Evolutionary conservation across 1,139 yeast species (phyloP).

Genomic region (Candida sp.): DNA sequence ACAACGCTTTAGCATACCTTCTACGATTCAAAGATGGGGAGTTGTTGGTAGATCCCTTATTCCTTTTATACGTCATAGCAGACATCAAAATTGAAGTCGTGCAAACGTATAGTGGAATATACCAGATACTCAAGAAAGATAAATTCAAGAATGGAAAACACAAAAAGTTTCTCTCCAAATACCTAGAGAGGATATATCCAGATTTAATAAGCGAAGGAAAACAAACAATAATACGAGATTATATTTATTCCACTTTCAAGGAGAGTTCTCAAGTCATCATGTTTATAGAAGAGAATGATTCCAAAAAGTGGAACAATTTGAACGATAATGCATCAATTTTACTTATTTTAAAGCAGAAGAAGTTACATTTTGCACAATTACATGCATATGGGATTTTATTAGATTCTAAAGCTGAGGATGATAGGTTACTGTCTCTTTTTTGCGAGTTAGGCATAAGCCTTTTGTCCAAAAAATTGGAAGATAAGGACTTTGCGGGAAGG

Average conservation of each 20-base stretch:
- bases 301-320: background rate
- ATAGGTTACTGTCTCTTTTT: background rate
- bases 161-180: background rate
- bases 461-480: background rate
- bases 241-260: background rate
- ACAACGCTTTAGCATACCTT: constrained; percentile 8
- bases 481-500: background rate
- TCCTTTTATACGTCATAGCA: constrained; percentile 10
- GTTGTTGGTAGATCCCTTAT: constrained; percentile 13
- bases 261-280: background rate
- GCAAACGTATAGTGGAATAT: constrained; percentile 3
- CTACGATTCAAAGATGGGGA: constrained; percentile 10
- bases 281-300: constrained; percentile 2
- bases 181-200: constrained; percentile 2
- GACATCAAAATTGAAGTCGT: constrained; percentile 1
- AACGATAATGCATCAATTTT: constrained; percentile 4
- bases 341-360: constrained; percentile 3
- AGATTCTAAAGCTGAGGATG: constrained; percentile 1
- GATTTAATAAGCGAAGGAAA: background rate
- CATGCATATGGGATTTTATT: constrained; percentile 7
- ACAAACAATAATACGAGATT: background rate
- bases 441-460: background rate
- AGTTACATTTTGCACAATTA: constrained; percentile 6
- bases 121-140: constrained; percentile 2
- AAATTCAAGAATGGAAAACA: background rate